Base-by-base conservation (phyloP, 768 basidiomycete species). In the Boletales sp. region DNA sequence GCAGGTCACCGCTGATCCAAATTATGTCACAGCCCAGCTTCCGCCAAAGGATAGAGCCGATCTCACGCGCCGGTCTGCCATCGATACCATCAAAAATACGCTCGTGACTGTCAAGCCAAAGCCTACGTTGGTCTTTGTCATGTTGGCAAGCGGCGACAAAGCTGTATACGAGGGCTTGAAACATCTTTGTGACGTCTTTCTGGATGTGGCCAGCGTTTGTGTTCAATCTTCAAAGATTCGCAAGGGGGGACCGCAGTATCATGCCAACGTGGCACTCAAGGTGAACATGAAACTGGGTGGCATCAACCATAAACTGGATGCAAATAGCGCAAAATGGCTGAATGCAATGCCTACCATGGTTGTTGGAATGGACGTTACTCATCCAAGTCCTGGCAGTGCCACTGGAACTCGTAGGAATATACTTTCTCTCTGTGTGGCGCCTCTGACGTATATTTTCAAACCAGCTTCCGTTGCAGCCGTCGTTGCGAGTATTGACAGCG, bases 351-450 rank as follows among this genome's bases (percentile, higher is more conserved):
- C 74, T 34, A 81, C 79, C 15, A 80, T 81, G 77, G 50, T 81
- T 37, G 76, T 81, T 5, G 79, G 79, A 15, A 78, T 79, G 71
- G 80, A 80, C 43, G 86, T 88, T 19, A 90, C 87, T 2, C 89
- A 92, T 67, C 88, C 89, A 18, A 86, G 89, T 17, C 83, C 81
- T 5, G 84, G 84, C 2, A 87, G 85, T 50, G 75, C 81, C 54
- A 60, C 63, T 27, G 77, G 80, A 13, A 80, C 80, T 15, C 75
- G 66, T 68, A 49, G 50, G 68, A 35, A 37, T 24, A 14, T 49
- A 0, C 8, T 9, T 36, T 29, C 12, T 29, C 12, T 2, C n/a
- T 11, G 10, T 38, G 15, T 34, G 10, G 24, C n/a, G 4, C 48
- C 13, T 43, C 17, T 51, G 29, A 59, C 17, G 5, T 3, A 18